Conservation (phyloP, 371 early-diverging fungal species). For the Mortierella sp. region DNA sequence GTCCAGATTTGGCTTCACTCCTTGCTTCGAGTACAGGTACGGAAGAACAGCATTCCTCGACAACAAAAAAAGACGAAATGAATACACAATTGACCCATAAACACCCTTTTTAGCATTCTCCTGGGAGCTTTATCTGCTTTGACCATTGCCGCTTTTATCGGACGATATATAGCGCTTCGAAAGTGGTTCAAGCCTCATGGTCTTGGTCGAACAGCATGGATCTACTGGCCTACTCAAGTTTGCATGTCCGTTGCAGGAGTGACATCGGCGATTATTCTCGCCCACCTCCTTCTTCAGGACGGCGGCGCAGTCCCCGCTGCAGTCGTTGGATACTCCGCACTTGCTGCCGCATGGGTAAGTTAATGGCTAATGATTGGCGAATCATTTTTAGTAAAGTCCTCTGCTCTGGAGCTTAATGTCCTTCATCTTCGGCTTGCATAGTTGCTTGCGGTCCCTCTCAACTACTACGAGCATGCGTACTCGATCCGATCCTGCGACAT, state of each 20-base stretch:
- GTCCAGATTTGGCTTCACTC: slow-evolving; percentile 31
- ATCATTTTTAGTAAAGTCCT: background rate
- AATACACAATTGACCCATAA: background rate
- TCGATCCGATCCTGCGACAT: slow-evolving; percentile 40
- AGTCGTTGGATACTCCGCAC: slow-evolving; percentile 10
- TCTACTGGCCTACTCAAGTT: slow-evolving; percentile 43
- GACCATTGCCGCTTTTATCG: background rate
- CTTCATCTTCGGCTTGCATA: background rate
- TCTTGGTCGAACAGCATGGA: slow-evolving; percentile 38
- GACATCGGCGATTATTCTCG: background rate
- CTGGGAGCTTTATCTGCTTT: slow-evolving; percentile 20
- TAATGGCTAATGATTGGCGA: background rate
- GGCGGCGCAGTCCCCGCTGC: background rate
- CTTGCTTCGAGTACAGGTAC: slow-evolving; percentile 39
- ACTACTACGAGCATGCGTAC: slow-evolving; percentile 36
- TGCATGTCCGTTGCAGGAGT: slow-evolving; percentile 22
- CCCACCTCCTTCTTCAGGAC: background rate
- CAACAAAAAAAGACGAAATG: background rate
- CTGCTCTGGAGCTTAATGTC: background rate
- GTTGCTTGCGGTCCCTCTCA: slow-evolving; percentile 20
- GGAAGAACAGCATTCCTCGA: background rate
- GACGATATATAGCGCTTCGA: slow-evolving; percentile 14
- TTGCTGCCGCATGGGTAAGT: slow-evolving; percentile 36
- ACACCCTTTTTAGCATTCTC: slow-evolving; percentile 12
- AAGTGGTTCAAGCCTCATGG: slow-evolving; percentile 12